phyloP scores from a whole-genome alignment of 768 basidiomycete species.

The Mycena polygramma region DNA sequence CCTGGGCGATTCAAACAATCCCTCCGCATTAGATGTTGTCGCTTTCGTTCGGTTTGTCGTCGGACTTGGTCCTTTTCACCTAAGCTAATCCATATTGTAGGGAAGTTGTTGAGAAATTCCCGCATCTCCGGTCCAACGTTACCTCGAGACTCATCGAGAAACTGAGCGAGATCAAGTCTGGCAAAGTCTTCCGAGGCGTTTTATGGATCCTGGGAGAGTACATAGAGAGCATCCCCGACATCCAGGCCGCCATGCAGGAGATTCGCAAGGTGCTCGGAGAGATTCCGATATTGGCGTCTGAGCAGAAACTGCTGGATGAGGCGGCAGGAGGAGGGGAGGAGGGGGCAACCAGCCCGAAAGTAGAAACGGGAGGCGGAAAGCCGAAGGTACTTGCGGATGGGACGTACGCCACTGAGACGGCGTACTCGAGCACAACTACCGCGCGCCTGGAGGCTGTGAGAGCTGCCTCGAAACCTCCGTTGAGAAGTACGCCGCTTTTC shows the following conservation, averaged over 20 bases:
- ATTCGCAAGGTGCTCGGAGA: constrained; percentile 92
- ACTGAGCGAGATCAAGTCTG: constrained; percentile 93
- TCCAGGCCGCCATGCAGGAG: constrained; percentile 80
- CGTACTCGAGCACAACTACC: constrained; percentile 74
- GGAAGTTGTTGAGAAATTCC: constrained; percentile 99
- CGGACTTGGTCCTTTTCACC: neutral
- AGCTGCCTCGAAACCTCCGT: constrained; percentile 89
- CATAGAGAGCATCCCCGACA: constrained; percentile 74
- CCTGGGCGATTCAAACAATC: constrained; percentile 94
- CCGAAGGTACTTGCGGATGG: constrained; percentile 94
- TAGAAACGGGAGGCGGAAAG: constrained; percentile 62
- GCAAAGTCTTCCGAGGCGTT: constrained; percentile 96
- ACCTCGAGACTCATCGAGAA: constrained; percentile 68
- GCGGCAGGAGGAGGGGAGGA: constrained; percentile 67
- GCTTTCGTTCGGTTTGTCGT: constrained; percentile 64
- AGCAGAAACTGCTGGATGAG: constrained; percentile 86
- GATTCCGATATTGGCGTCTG: constrained; percentile 95
- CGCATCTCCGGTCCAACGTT: constrained; percentile 83
- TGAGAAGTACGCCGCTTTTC: constrained; percentile 69
- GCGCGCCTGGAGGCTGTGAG: constrained; percentile 86
- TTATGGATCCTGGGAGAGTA: constrained; percentile 99
- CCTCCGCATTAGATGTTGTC: constrained; percentile 95
- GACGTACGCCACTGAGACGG: constrained; percentile 97
- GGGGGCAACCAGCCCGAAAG: constrained; percentile 62
- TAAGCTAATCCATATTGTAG: constrained; percentile 48